phyloP scores from a whole-genome alignment of 345 rosid species.

The Eucalyptus coolabah region DNA sequence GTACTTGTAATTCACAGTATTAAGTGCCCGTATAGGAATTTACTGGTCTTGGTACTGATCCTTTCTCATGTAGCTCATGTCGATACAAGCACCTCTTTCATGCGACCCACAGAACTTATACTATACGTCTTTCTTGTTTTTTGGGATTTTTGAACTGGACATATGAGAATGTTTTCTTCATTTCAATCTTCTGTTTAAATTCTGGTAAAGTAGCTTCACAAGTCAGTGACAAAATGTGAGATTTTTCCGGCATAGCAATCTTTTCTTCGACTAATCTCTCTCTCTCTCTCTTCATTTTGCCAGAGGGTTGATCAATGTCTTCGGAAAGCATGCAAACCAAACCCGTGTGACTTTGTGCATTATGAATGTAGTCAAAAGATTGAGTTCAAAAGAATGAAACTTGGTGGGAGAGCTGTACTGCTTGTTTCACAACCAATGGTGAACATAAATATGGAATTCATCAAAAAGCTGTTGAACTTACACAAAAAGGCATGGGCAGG shows the following conservation, averaged over 20 bases:
- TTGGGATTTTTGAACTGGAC: neutral
- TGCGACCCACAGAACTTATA: neutral
- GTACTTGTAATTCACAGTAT: neutral
- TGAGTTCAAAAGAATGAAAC: neutral
- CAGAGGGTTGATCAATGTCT: slow-evolving; percentile 90
- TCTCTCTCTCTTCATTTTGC: neutral
- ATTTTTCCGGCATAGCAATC: no score
- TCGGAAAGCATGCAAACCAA: slow-evolving; percentile 31
- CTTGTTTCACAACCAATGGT: slow-evolving; percentile 19
- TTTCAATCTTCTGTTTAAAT: neutral
- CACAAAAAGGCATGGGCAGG: slow-evolving; percentile 22
- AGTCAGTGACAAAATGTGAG: no score
- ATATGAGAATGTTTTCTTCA: neutral
- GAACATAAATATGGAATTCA: slow-evolving; percentile 54
- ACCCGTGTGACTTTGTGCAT: slow-evolving; percentile 34
- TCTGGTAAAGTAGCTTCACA: neutral
- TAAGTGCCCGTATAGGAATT: neutral
- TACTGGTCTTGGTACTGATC: neutral
- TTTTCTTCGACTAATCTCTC: neutral
- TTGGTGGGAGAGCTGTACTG: neutral
- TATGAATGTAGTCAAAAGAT: slow-evolving; percentile 22
- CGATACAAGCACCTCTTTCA: neutral
- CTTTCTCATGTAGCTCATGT: neutral
- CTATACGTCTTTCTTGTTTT: no score
- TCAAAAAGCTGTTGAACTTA: slow-evolving; percentile 37